Evolutionary conservation across 2,329 filamentous ascomycete species (phyloP).

Genomic region (Rhynchosporium agropyri): DNA sequence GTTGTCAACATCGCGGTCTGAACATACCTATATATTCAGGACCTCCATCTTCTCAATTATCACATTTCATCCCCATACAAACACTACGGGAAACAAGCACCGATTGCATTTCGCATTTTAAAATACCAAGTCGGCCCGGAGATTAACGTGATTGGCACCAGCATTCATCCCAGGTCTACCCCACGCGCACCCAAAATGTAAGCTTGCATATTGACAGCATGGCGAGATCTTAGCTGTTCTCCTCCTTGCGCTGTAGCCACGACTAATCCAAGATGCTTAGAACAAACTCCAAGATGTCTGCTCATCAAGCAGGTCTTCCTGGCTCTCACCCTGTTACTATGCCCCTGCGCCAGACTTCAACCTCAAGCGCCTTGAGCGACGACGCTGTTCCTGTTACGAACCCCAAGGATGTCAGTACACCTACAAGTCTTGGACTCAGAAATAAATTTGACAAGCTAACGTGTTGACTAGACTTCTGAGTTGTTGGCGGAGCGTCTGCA

Average conservation of each 20-base stretch:
- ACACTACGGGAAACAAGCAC: neutral
- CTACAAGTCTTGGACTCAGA: neutral
- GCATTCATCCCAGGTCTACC: conserved; percentile 13
- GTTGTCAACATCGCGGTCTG: too few relatives aligned
- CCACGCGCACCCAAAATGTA: conserved; percentile 16
- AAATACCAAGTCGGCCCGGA: conserved; percentile 5
- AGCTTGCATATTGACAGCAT: conserved; percentile 8
- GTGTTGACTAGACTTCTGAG: conserved; percentile 66
- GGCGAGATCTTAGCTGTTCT: neutral
- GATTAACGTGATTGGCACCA: conserved; percentile 15
- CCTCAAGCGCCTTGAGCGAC: conserved; percentile 36
- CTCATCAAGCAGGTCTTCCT: conserved; percentile 32
- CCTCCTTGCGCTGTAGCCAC: neutral
- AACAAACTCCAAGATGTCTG: conserved; percentile 35
- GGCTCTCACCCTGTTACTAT: conserved; percentile 36
- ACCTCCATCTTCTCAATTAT: neutral
- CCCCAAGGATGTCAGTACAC: conserved; percentile 39
- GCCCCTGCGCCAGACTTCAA: conserved; percentile 37
- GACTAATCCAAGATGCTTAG: conserved; percentile 34
- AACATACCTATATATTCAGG: too few relatives aligned
- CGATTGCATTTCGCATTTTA: neutral
- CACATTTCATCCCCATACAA: neutral
- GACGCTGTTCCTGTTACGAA: conserved; percentile 39
- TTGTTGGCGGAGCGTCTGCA: conserved; percentile 85
- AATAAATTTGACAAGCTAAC: conserved; percentile 19